These are phyloP conservation scores for Neoscytalidium dimidiatum DNA, from an alignment of 2,329 filamentous ascomycete species.

Conservation along the genomic window DNA sequence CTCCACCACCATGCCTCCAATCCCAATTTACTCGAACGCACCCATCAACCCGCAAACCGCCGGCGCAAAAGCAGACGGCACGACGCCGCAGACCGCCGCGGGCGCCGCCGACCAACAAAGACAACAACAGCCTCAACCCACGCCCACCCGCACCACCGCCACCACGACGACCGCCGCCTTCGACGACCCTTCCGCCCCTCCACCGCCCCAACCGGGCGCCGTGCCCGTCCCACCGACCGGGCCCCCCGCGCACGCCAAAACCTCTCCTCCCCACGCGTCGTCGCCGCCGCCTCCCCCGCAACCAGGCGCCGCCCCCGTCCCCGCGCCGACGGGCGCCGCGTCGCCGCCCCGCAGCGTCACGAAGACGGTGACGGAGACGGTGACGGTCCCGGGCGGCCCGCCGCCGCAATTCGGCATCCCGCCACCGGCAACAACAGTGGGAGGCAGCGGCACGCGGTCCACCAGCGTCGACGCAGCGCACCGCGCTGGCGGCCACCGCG, in stretches of 20 bases:
- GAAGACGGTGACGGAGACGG: constrained; percentile 37
- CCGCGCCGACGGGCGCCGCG: constrained; percentile 35
- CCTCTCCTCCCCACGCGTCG: background rate
- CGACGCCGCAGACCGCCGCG: constrained; percentile 32
- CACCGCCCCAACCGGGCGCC: constrained; percentile 35
- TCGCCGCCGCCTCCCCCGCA: constrained; percentile 40
- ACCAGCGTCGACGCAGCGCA: constrained; percentile 28
- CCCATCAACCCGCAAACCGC: constrained; percentile 42
- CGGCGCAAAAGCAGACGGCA: constrained; percentile 23
- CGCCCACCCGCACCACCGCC: constrained; percentile 38
- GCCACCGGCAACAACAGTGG: constrained; percentile 33
- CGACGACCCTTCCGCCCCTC: constrained; percentile 27
- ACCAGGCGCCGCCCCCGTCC: constrained; percentile 42
- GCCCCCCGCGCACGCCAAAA: background rate
- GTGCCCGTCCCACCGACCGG: constrained; percentile 25
- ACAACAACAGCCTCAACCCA: constrained; percentile 22
- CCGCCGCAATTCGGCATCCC: constrained; percentile 44
- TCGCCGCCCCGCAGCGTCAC: constrained; percentile 27
- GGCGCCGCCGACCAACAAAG: constrained; percentile 32
- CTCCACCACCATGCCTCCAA: constrained; percentile 45
- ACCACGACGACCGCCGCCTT: constrained; percentile 31
- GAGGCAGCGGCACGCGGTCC: constrained; percentile 29
- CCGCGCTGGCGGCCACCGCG: constrained; percentile 19
- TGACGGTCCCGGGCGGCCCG: constrained; percentile 29
- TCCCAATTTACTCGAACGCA: constrained; percentile 49